These are phyloP conservation scores for Clonostachys sp. DNA, from an alignment of 2,329 filamentous ascomycete genomes.

Conservation along the genomic window DNA sequence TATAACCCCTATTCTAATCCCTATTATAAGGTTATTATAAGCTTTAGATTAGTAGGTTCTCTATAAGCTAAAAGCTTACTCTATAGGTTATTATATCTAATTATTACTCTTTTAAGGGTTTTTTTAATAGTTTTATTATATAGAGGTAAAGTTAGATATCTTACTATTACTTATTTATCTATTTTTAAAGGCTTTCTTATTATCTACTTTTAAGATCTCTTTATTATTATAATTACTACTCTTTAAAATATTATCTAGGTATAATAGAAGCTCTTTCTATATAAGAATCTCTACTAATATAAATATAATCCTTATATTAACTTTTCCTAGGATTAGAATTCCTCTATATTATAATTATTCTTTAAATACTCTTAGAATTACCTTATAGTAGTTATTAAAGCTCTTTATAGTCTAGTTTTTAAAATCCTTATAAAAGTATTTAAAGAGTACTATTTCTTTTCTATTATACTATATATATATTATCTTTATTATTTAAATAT, in stretches of 20 bases:
- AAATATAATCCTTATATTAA: slow-evolving; percentile 1
- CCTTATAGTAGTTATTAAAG: slow-evolving; percentile 2
- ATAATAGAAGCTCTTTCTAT: not conserved
- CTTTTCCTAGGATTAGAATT: not conserved
- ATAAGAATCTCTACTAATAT: slow-evolving; percentile 1
- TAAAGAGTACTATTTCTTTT: too few relatives aligned
- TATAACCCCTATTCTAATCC: not conserved
- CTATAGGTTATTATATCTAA: not conserved
- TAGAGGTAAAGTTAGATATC: not conserved
- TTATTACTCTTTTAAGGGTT: not conserved
- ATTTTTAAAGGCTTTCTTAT: not conserved
- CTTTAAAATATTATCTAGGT: not conserved
- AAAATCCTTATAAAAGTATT: too few relatives aligned
- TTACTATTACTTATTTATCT: not conserved
- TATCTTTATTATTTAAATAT: too few relatives aligned
- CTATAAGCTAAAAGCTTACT: not conserved
- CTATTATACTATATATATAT: too few relatives aligned
- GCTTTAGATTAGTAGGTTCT: not conserved
- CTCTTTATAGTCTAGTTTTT: too few relatives aligned
- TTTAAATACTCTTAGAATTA: not conserved
- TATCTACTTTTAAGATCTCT: not conserved
- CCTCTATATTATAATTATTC: not conserved
- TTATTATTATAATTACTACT: not conserved
- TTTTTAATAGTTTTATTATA: not conserved
- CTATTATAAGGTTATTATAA: not conserved